These are phyloP conservation scores for Pseudogymnoascus sp. DNA, from an alignment of 2,329 filamentous ascomycete genomes.

Conservation along the genomic window DNA sequence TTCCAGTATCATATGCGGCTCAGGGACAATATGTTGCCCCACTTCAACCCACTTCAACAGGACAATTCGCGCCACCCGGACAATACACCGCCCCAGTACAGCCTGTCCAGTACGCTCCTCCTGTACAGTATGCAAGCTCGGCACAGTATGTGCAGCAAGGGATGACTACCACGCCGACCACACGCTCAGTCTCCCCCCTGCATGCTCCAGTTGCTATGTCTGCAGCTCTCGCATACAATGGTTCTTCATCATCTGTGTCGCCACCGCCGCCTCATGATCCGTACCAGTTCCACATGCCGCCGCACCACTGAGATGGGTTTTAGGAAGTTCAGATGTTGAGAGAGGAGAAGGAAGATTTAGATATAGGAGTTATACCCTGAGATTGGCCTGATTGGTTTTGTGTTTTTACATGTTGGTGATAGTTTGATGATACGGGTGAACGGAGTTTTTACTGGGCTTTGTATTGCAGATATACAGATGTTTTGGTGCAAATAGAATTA, in stretches of 20 bases:
- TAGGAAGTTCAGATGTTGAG: background rate
- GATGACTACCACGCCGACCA: background rate
- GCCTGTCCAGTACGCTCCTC: background rate
- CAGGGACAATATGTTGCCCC: background rate
- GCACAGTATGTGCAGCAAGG: background rate
- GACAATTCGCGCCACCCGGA: background rate
- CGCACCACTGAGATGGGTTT: background rate
- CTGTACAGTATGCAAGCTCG: background rate
- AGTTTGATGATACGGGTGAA: background rate
- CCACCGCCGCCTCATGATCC: background rate
- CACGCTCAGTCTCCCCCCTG: background rate
- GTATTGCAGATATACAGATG: background rate
- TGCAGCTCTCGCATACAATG: background rate
- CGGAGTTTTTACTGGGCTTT: background rate
- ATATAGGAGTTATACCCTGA: background rate
- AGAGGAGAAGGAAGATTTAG: background rate
- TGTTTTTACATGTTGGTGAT: background rate
- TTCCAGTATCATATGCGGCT: background rate
- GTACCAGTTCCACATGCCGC: background rate
- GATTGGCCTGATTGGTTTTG: background rate
- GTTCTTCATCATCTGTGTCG: background rate
- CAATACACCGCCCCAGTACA: background rate
- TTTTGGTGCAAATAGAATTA: background rate
- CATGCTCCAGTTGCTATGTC: background rate
- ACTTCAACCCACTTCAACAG: background rate